Evolutionary conservation across 2,329 filamentous ascomycete species (phyloP).

Genomic region (Hirsutella thompsonii): DNA sequence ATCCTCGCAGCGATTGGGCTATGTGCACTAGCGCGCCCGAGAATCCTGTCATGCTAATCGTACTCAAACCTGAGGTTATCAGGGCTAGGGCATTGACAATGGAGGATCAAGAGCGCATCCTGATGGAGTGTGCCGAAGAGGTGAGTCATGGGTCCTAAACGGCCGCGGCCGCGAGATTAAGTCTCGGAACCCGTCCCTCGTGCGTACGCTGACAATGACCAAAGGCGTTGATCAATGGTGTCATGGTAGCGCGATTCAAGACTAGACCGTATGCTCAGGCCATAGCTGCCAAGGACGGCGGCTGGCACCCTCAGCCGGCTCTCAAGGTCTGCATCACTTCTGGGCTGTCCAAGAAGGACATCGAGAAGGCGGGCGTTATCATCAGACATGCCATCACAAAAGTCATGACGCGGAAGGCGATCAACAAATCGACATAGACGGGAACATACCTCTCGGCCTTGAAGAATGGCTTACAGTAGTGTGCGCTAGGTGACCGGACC

Average conservation of each 20-base stretch:
- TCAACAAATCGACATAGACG: constrained; percentile 17
- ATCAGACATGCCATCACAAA: constrained; percentile 92
- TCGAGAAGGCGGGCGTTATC: constrained; percentile 80
- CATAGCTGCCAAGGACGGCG: constrained; percentile 54
- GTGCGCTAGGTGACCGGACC: too few relatives aligned
- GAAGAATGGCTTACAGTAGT: too few relatives aligned
- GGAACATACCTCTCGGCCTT: too few relatives aligned
- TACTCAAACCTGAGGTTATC: constrained; percentile 73
- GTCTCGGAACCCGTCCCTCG: too few relatives aligned
- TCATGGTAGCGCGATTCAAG: constrained; percentile 81
- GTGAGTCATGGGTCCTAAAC: constrained; percentile 38
- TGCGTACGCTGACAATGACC: neutral
- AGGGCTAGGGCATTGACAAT: constrained; percentile 52
- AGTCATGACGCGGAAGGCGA: constrained; percentile 58
- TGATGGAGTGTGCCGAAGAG: constrained; percentile 95
- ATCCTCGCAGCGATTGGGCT: constrained; percentile 90
- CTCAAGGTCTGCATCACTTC: constrained; percentile 86
- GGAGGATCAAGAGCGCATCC: constrained; percentile 69
- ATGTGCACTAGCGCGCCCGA: constrained; percentile 66
- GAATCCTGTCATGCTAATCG: constrained; percentile 77
- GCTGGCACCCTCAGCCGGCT: constrained; percentile 61
- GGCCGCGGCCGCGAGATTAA: too few relatives aligned
- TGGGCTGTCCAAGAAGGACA: constrained; percentile 83
- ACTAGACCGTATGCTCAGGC: constrained; percentile 53
- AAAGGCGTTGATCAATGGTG: constrained; percentile 72